Conservation (phyloP, 2,329 filamentous ascomycete genomes). For the Colletotrichum neosansevieriae region DNA sequence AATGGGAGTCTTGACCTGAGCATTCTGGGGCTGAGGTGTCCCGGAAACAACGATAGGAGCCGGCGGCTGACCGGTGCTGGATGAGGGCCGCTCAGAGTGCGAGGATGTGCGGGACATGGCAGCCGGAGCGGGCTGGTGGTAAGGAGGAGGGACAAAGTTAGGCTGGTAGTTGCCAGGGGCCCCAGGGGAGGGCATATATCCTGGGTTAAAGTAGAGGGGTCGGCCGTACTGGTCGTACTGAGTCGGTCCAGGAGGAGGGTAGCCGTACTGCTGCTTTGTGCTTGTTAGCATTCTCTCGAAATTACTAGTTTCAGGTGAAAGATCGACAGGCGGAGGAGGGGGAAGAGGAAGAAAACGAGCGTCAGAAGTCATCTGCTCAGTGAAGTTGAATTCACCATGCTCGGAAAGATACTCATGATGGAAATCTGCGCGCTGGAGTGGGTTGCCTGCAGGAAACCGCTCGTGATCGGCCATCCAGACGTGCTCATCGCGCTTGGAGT, state of each 20-base stretch:
- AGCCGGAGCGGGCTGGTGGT: conserved; percentile 57
- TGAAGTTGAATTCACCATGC: conserved; percentile 43
- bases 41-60: conserved; percentile 72
- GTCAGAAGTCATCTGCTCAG: conserved; percentile 42
- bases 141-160: conserved; percentile 57
- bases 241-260: conserved; percentile 54
- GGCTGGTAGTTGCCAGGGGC: conserved; percentile 52
- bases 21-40: conserved; percentile 72
- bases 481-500: conserved; percentile 60
- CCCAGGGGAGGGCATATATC: conserved; percentile 59
- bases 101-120: conserved; percentile 88
- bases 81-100: conserved; percentile 74
- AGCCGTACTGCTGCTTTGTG: conserved; percentile 75
- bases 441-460: conserved; percentile 3
- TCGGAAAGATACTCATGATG: conserved; percentile 23
- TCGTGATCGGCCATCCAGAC: conserved; percentile 45
- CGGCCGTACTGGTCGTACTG: conserved; percentile 58
- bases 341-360: conserved; percentile 11
- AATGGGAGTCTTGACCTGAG: conserved; percentile 60
- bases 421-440: conserved; percentile 2
- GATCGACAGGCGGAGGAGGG: conserved; percentile 60
- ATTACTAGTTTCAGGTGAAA: conserved; percentile 76
- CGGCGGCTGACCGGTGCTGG: conserved; percentile 73
- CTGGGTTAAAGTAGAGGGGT: conserved; percentile 58
- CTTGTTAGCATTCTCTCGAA: conserved; percentile 81